A percentile compares a stretch with the other conserved stretches of the same genome.
Evolutionary conservation across 2,329 filamentous ascomycete species (phyloP).

Genomic region (Neonectria neomacrospora): DNA sequence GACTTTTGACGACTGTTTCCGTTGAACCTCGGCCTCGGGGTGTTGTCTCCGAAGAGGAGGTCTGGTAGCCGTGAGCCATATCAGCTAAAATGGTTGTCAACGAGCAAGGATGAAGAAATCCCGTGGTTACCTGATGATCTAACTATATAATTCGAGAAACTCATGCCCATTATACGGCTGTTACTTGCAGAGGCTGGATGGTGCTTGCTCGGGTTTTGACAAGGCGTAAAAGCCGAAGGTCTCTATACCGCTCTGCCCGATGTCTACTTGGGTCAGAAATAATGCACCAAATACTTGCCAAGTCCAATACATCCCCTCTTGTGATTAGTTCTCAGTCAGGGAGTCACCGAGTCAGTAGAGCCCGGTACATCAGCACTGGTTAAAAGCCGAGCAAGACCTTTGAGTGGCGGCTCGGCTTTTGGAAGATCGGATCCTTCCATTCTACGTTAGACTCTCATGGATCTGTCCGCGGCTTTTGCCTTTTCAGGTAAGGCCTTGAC

Average conservation of each 20-base stretch:
- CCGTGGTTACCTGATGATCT: neutral
- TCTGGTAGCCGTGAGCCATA: neutral
- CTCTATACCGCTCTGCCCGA: too few species aligned
- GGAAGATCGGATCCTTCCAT: neutral
- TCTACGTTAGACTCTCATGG: neutral
- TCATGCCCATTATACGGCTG: neutral
- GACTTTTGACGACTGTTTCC: neutral
- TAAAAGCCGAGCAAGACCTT: neutral
- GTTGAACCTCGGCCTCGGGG: too few species aligned
- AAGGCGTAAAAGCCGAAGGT: neutral
- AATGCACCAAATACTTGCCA: too few species aligned
- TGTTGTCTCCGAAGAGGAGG: too few species aligned
- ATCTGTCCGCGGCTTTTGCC: too few species aligned
- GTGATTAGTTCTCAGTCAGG: neutral
- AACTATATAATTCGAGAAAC: too few species aligned
- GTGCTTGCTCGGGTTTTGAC: neutral
- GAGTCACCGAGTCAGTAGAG: neutral
- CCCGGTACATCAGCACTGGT: neutral
- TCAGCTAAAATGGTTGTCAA: neutral
- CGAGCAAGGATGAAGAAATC: neutral
- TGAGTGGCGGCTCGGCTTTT: neutral
- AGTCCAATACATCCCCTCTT: too few species aligned
- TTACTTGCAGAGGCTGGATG: rapidly evolving
- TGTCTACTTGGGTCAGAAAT: too few species aligned
- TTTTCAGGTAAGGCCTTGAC: neutral